Conservation (phyloP, 176 grass and related monocot genomes). For the bread wheat (Triticum aestivum) region DNA sequence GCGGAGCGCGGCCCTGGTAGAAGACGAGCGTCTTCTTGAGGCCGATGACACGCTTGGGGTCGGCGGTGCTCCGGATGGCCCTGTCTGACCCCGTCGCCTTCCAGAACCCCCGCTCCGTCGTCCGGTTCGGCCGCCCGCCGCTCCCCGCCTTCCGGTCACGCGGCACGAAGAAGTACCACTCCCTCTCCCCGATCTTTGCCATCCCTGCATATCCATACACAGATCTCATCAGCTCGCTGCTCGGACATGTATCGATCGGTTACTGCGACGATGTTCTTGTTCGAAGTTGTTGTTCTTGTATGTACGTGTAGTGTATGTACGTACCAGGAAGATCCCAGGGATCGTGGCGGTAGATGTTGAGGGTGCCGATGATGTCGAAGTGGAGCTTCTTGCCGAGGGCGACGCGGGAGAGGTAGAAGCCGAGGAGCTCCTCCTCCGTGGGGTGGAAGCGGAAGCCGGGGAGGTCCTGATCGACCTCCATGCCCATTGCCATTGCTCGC, state of each 20-base stretch:
- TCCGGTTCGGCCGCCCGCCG: conserved; percentile 83
- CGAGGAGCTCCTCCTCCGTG: conserved; percentile 88
- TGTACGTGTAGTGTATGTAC: neutral
- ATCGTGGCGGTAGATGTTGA: conserved; percentile 84
- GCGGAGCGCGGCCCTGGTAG: conserved; percentile 74
- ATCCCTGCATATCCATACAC: conserved; percentile 18
- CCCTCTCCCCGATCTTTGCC: conserved; percentile 91
- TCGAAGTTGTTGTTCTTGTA: neutral
- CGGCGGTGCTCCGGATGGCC: conserved; percentile 31
- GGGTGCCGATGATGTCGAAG: conserved; percentile 75
- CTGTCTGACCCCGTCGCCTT: conserved; percentile 89
- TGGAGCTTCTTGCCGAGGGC: conserved; percentile 57
- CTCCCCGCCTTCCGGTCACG: conserved; percentile 55
- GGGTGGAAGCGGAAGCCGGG: conserved; percentile 92
- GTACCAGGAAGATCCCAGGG: conserved; percentile 86
- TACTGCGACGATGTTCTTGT: neutral
- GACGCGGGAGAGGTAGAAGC: conserved; percentile 45
- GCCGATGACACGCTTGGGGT: conserved; percentile 63
- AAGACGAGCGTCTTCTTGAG: conserved; percentile 96
- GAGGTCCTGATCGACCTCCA: conserved; percentile 55
- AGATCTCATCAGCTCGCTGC: neutral
- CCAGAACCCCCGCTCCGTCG: conserved; percentile 86
- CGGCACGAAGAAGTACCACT: conserved; percentile 97
- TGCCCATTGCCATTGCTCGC: neutral
- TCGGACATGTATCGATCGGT: too few species aligned